Base-by-base conservation (phyloP, 306 rosid genomes). In the Acacia melanoxylon region DNA sequence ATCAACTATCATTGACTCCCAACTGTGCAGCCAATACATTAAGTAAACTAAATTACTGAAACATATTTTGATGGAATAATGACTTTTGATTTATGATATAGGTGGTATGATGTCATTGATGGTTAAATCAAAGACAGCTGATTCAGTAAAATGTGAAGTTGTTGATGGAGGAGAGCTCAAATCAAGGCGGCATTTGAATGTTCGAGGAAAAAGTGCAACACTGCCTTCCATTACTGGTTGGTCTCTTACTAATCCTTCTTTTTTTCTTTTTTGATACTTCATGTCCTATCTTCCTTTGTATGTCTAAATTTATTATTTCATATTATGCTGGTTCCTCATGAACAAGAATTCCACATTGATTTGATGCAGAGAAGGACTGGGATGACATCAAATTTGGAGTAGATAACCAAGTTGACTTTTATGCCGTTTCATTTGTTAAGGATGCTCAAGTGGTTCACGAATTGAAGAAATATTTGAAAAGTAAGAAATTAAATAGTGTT, bases 351-450 rank as follows among this genome's bases (percentile, higher is more conserved):
- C 88, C 52, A 12, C 71, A 15, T 80, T 86, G 51, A 66, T 80
- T 80, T 92, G 11, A 61, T 91, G 86, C 99, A 92, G 99, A 95
- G 83, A 95, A 95, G 95, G 99, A 95, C 83, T 95, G 99, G 99
- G 99, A 95, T 74, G 99, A 95, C 83, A 95, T 95, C 82, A 91
- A 95, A 88, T 95, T 95, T 81, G 99, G 99, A 86, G 98, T 93
- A 56, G 99, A 95, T 78, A 95, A 95, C 89, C 54, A 89, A 91
- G 98, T 95, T 83, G 99, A 95, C 81, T 95, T 95, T 83, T 95
- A 95, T 87, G 99, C 99, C n/a, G 99, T 95, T 80, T 95, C 99
- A 22, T 95, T 95, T 82, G 99, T 95, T 70, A 95, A 95, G 91
- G 97, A 91, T 87, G 99, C 96, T 15, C 90, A 95, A 89, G 98